Conservation (phyloP, 148 eudicot species). For the Chenopodium berlandieri region DNA sequence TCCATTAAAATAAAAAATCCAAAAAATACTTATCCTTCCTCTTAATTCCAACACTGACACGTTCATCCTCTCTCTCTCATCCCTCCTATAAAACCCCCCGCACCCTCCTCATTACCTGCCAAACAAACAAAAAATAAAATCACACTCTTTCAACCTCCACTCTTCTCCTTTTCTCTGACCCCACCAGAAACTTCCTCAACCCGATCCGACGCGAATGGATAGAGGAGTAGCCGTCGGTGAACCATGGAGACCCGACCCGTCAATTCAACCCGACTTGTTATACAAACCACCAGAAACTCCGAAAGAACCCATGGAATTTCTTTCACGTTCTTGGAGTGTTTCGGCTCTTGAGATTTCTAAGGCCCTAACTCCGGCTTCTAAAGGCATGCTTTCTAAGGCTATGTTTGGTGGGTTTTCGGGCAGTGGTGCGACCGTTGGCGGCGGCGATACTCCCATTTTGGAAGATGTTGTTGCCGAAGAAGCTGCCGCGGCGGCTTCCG, state of each 20-base stretch:
- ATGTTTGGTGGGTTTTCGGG: conserved; percentile 4
- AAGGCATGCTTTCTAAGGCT: conserved; percentile 25
- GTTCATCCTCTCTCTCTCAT: neutral
- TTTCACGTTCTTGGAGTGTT: conserved; percentile 89
- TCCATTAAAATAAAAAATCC: neutral
- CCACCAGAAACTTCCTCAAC: neutral
- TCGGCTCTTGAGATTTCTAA: conserved; percentile 76
- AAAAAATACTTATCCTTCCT: neutral
- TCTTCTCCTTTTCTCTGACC: too few relatives aligned
- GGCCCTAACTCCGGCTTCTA: conserved; percentile 48
- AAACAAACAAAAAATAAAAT: neutral
- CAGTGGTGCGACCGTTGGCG: conserved; percentile 22
- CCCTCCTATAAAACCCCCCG: conserved; percentile 14
- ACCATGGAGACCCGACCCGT: conserved; percentile 37
- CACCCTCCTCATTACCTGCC: conserved; percentile 10
- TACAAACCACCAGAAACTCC: conserved; percentile 85
- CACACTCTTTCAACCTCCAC: neutral
- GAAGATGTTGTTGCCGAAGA: conserved; percentile 53
- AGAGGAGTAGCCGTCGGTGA: conserved; percentile 32
- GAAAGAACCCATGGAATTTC: conserved; percentile 83
- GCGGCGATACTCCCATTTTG: conserved; percentile 28
- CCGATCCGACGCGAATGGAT: conserved; percentile 11
- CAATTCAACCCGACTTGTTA: conserved; percentile 7
- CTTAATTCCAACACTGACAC: conserved; percentile 3
- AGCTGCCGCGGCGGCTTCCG: conserved; percentile 25